Base-by-base conservation (phyloP, 1,284 basidiomycete genomes). In the Trichosporon asahii region DNA sequence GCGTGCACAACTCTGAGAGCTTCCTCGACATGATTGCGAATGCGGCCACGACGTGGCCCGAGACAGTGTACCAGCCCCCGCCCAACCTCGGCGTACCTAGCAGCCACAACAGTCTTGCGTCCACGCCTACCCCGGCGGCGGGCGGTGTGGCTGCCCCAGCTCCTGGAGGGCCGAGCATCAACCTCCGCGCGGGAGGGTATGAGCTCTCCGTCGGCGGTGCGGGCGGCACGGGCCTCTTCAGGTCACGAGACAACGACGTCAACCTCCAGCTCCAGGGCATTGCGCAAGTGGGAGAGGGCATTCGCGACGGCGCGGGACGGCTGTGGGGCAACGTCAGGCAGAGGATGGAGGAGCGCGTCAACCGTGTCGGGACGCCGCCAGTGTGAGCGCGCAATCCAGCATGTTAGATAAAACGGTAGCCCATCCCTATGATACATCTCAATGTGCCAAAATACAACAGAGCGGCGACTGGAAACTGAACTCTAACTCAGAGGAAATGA, bases 171-270 rank as follows among this genome's bases (percentile, higher is more conserved):
- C 76, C 79, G 2, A 77, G 76, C 15, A 79, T 97, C 73, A 95
- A 93, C 78, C 86, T 98, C 35, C 93, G 94, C 75, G 87, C 97
- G 31, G 95, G 94, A 7, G 91, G 92, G 0, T 91, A 97, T 70
- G 94, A 94, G 78, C 89, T 98, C 61, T 94, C 90, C 74, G 87
- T 97, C 4, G 94, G 93, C n/a, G 94, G 94, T 3, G 84, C 90
- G 11, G 88, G 87, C 35, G 91, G 90, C 9, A 89, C 90, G 0
- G 93, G 93, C 0, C 88, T 96, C 33, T 96, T 94, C 82, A 27
- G 55, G 25, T 29, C 25, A 18, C 86, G 94, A 74, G 88, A 90
- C 2, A 76, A 78, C 46, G 91, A 90, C 76, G 87, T 82, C 7
- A 88, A 88, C 14, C 88, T 95, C 46, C 92, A 94, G 80, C 88